Conservation (phyloP, 2,329 filamentous ascomycete species). For the Colletotrichum melonis region DNA sequence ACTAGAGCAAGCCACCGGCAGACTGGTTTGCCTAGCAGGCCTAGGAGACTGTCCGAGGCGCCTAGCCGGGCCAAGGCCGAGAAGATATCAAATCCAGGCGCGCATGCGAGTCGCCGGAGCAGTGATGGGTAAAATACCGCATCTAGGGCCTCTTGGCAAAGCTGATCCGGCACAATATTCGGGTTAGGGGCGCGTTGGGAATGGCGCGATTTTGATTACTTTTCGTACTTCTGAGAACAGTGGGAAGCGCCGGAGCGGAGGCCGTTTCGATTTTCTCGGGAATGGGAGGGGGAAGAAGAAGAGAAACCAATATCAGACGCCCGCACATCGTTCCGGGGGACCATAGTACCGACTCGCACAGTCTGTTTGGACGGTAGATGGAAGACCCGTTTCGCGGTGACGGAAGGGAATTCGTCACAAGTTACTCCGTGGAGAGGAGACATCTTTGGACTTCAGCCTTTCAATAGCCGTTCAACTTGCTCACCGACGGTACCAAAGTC, state of each 20-base stretch:
- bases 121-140: constrained; percentile 19
- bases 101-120: not conserved
- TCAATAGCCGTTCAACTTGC: not conserved
- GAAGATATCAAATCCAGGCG: not conserved
- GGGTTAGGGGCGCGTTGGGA: constrained; percentile 1
- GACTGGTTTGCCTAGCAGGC: not conserved
- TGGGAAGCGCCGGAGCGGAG: constrained; percentile 17
- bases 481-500: constrained; percentile 1
- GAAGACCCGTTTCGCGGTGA: constrained; percentile 8
- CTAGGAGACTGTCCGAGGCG: not conserved
- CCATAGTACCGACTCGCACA: not conserved
- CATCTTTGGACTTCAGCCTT: not conserved
- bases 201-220: constrained; percentile 9
- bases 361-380: constrained; percentile 6
- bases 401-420: constrained; percentile 26
- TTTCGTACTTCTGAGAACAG: not conserved
- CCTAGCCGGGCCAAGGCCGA: not conserved
- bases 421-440: not conserved
- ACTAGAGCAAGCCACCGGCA: not conserved
- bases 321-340: not conserved
- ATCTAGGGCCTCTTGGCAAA: constrained; percentile 27
- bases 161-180: constrained; percentile 3
- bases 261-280: constrained; percentile 3
- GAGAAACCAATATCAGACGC: not conserved
- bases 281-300: not conserved